Evolutionary conservation across 768 basidiomycete genomes (phyloP), one percentile per base, ranked within the genome.

Genomic region (Suillus hirtellus): DNA sequence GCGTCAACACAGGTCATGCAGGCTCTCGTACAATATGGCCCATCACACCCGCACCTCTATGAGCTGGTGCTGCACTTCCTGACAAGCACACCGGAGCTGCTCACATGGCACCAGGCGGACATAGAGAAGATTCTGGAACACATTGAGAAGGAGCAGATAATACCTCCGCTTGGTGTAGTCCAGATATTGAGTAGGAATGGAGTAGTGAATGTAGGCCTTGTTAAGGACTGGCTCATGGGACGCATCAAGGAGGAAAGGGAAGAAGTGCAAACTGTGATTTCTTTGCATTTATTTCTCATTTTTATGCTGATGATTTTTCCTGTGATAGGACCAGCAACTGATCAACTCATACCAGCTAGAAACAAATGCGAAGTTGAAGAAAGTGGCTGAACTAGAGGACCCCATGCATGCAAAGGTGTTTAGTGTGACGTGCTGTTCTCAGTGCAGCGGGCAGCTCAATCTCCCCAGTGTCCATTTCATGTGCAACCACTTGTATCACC

Each of bases 401-500:
- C 81, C 87, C 8, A 84, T 87, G 24, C 84, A 88, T 60, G 92
- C 97, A 0, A 84, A 86, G 21, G 90, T 98, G 24, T 97, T 98
- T 81, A 95, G 98, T 71, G 92, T 96, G 64, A 96, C 95, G 9
- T 82, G 95, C 47, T 99, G 97, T 75, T 89, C 96, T 24, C 84
- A 89, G 4, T 99, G 97, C 74, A 84, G 88, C 17, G 93, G 89
- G 1, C 93, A 92, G 68, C 85, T 99, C 64, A 96, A 98, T 73
- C 84, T 98, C 11, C 96, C 97, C 0, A 90, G 87, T 66, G 83
- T 99, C 7, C 96, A 99, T 75, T 99, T 98, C 72, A 97, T 99
- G 96, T 99, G 96, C 76, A 89, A 90, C 70, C 97, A 99, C 73
- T 95, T 93, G 65, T 99, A 93, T 78, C 97, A 99, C 73, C 94